Evolutionary conservation across 2,329 filamentous ascomycete species (phyloP).

Genomic region (Pseudocercospora vitis): DNA sequence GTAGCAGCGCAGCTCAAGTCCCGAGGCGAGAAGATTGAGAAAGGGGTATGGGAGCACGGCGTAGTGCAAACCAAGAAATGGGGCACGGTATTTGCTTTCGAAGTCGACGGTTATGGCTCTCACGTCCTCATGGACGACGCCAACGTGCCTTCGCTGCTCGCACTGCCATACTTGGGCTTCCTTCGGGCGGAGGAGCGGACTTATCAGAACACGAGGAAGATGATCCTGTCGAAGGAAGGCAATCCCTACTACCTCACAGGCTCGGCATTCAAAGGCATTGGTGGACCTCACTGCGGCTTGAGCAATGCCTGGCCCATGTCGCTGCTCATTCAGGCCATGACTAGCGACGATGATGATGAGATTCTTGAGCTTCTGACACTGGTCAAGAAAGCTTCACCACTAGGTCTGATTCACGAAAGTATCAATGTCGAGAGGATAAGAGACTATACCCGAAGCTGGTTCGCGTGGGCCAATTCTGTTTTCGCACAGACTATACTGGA

Average conservation of each 20-base stretch:
- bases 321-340: slow-evolving; percentile 86
- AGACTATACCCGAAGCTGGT: slow-evolving; percentile 87
- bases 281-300: slow-evolving; percentile 80
- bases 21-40: slow-evolving; percentile 65
- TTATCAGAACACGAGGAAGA: slow-evolving; percentile 85
- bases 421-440: slow-evolving; percentile 72
- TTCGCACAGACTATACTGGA: slow-evolving; percentile 92
- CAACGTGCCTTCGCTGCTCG: slow-evolving; percentile 78
- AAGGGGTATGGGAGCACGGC: slow-evolving; percentile 82
- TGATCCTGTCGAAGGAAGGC: slow-evolving; percentile 70
- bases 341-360: slow-evolving; percentile 77
- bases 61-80: slow-evolving; percentile 73
- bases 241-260: slow-evolving; percentile 91
- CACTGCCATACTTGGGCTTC: slow-evolving; percentile 77
- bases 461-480: slow-evolving; percentile 96
- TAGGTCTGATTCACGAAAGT: slow-evolving; percentile 89
- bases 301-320: slow-evolving; percentile 97
- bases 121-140: slow-evolving; percentile 86
- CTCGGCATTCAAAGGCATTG: slow-evolving; percentile 78
- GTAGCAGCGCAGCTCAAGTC: slow-evolving; percentile 52
- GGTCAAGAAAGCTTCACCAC: slow-evolving; percentile 71
- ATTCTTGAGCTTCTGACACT: slow-evolving; percentile 70
- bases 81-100: slow-evolving; percentile 79
- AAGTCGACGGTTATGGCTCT: slow-evolving; percentile 84
- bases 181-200: slow-evolving; percentile 62